A percentile compares a stretch with the other conserved stretches of the same genome.
phyloP scores from a whole-genome alignment of 768 basidiomycete species.

The Hydnomerulius pinastri region DNA sequence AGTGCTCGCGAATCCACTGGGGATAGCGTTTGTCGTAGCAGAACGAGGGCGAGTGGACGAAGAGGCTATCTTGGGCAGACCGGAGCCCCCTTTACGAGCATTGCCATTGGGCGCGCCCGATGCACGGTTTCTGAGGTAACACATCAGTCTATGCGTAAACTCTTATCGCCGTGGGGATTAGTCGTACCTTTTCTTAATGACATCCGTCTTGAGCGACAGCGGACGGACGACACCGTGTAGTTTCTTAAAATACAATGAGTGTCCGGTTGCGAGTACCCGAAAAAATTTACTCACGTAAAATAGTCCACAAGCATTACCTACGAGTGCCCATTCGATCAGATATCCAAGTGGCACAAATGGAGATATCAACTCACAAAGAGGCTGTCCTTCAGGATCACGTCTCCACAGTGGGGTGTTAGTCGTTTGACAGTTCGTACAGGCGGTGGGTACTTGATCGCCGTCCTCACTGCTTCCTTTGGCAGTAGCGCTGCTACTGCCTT shows the following conservation, averaged over 20 bases:
- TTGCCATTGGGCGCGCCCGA: constrained; percentile 69
- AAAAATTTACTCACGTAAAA: constrained; percentile 73
- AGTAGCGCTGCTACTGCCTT: constrained; percentile 29
- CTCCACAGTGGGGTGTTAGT: constrained; percentile 95
- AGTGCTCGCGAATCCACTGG: constrained; percentile 46
- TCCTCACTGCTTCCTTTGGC: constrained; percentile 57
- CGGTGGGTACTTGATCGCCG: constrained; percentile 70
- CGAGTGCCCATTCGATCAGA: constrained; percentile 15
- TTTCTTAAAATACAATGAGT: constrained; percentile 59
- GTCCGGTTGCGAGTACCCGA: neutral
- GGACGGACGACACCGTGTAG: constrained; percentile 94
- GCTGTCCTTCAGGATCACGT: constrained; percentile 90
- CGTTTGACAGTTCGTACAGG: constrained; percentile 94
- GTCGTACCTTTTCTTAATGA: constrained; percentile 90
- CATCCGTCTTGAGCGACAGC: constrained; percentile 92
- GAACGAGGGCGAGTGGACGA: constrained; percentile 74
- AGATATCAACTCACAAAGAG: constrained; percentile 63
- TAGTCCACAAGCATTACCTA: constrained; percentile 89
- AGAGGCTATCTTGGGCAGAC: constrained; percentile 75
- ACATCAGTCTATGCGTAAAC: constrained; percentile 1
- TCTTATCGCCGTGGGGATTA: neutral
- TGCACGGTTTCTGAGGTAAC: constrained; percentile 65
- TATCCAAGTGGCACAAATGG: constrained; percentile 7
- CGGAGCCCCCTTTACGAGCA: constrained; percentile 61
- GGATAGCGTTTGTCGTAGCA: constrained; percentile 59